Evolutionary conservation across 2,329 filamentous ascomycete species (phyloP), one percentile per base, ranked within the genome.

Genomic region (Colletotrichum euphorbiae): DNA sequence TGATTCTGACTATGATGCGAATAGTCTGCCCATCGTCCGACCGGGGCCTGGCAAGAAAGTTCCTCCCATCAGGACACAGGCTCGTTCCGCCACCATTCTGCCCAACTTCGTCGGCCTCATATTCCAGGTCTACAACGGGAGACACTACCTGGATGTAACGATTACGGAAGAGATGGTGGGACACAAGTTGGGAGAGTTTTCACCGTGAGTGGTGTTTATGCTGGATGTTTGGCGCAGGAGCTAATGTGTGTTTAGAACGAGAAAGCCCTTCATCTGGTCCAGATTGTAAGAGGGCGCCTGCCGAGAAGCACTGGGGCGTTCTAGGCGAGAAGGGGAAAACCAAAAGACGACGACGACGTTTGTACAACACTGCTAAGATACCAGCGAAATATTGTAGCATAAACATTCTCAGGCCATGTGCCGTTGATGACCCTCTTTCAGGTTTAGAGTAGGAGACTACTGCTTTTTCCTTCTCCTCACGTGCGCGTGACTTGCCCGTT

Each of bases 81-180:
- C 94, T 42, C 92, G 94, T 72, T 88, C 91, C 64, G 94, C 94
- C 36, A 97, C 94, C 6, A 96, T 98, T 74, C 86, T 97, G 64
- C 94, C 94, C 71, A 97, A 92, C 80, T 97, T 97, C 77, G 93
- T 98, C 61, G 94, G 94, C 13, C 83, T 97, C 74, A 90, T 89
- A 78, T 98, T 98, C 80, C 91, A 94, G 80, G 88, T 98, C 68
- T 91, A 98, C 83, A 97, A 97, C 78, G 94, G 94, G 75, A 97
- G 96, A 83, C 87, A 87, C 36, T 97, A 97, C 80, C 82, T 91
- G 74, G 92, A 96, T 73, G 86, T 97, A 62, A 86, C 85, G 72
- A 92, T 98, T 71, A 97, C 94, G 15, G 94, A 97, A 78, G 93
- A 97, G 76, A 98, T 98, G 94, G 94, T 98, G 56, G 94, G 94